A percentile compares a stretch with the other conserved stretches of the same genome.
phyloP scores from a whole-genome alignment of 495 filamentous ascomycete genomes.

The Talaromyces stipitatus region DNA sequence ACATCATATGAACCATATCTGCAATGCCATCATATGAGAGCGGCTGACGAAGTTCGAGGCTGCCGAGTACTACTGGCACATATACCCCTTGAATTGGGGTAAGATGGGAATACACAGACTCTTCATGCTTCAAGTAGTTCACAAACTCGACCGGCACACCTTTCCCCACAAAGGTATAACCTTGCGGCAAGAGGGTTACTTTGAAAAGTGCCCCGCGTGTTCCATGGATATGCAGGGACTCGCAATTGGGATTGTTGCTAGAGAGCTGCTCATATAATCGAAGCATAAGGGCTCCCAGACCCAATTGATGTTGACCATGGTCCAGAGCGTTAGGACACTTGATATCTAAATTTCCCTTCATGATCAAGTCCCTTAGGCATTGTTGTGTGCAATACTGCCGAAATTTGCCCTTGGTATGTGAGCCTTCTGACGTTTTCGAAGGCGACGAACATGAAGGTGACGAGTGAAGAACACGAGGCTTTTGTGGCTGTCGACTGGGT shows the following conservation, averaged over 20 bases:
- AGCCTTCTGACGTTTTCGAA: too few relatives aligned
- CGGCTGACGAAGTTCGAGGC: slow-evolving; percentile 22
- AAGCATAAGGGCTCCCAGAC: slow-evolving; percentile 3
- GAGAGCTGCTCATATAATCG: slow-evolving; percentile 13
- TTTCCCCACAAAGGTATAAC: too few relatives aligned
- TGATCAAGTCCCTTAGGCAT: slow-evolving; percentile 31
- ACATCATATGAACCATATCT: slow-evolving; percentile 23
- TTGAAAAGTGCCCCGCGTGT: slow-evolving; percentile 32
- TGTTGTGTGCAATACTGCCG: slow-evolving; percentile 34
- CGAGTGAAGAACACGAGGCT: background rate
- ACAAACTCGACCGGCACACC: slow-evolving; percentile 20
- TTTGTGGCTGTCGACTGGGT: slow-evolving; percentile 1
- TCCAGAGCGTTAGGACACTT: slow-evolving; percentile 27
- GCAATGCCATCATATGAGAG: slow-evolving; percentile 29
- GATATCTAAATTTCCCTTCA: slow-evolving; percentile 22
- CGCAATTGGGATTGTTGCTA: slow-evolving; percentile 16
- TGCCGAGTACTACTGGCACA: slow-evolving; percentile 29
- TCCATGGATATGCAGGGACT: slow-evolving; percentile 27
- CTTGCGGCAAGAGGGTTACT: slow-evolving; percentile 31
- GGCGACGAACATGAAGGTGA: slow-evolving; percentile 1
- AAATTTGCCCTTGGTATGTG: too few relatives aligned
- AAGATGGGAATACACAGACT: slow-evolving; percentile 26
- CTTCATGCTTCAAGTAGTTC: slow-evolving; percentile 17
- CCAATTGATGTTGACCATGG: slow-evolving; percentile 17
- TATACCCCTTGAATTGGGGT: slow-evolving; percentile 22